Evolutionary conservation across 1,139 yeast genomes (phyloP).

Genomic region (Yamadazyma kanchanaburiensis): DNA sequence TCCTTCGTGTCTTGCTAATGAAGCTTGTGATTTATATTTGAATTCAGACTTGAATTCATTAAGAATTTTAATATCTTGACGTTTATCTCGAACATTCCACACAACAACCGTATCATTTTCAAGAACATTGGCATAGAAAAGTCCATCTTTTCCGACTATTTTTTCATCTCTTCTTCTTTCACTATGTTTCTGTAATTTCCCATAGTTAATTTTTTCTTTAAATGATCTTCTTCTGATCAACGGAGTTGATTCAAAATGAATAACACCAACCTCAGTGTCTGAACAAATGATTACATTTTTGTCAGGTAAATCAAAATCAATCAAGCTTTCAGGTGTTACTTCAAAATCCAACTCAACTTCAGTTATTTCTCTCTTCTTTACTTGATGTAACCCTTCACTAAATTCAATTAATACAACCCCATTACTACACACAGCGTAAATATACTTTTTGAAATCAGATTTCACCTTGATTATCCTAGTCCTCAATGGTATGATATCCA

Average conservation of each 20-base stretch:
- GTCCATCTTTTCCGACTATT: constrained; percentile 37
- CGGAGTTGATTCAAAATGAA: constrained; percentile 15
- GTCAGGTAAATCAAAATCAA: constrained; percentile 57
- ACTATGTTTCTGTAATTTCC: constrained; percentile 19
- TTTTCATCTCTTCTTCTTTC: constrained; percentile 8
- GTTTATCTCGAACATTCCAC: constrained; percentile 35
- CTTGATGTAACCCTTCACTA: too few relatives aligned
- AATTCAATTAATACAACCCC: constrained; percentile 21
- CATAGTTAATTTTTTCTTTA: constrained; percentile 15
- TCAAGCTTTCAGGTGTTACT: constrained; percentile 6
- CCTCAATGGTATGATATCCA: too few relatives aligned
- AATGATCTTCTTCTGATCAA: constrained; percentile 10
- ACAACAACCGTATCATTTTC: constrained; percentile 37
- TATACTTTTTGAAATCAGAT: constrained; percentile 28
- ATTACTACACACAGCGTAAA: constrained; percentile 20
- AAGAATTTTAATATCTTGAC: constrained; percentile 10
- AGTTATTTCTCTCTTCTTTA: constrained; percentile 12
- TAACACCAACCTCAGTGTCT: constrained; percentile 21
- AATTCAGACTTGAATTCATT: constrained; percentile 12
- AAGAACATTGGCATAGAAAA: constrained; percentile 33
- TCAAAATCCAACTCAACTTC: constrained; percentile 7
- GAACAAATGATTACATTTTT: constrained; percentile 31
- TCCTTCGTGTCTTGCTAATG: constrained; percentile 13
- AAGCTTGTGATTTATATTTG: constrained; percentile 14
- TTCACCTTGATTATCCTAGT: constrained; percentile 20